Base-by-base conservation (phyloP, 202 grass and related monocot species). In the Bolboschoenoplectus hybrid region DNA sequence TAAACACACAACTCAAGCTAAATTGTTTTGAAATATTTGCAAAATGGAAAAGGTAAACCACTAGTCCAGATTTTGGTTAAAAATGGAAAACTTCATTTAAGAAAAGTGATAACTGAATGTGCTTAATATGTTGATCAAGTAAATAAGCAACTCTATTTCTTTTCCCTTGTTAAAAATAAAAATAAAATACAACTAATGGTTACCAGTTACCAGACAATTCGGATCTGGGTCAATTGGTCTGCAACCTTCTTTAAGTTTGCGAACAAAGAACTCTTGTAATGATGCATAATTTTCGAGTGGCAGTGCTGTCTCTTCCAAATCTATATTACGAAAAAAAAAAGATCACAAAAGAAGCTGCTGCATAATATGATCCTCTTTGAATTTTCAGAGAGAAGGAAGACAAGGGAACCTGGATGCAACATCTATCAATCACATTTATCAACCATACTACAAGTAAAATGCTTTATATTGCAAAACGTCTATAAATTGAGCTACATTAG, bases 161-260 rank as follows among this genome's bases (percentile, higher is more conserved):
- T 57, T 56, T 76, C 74, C 32, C 47, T 76, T 52, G 16, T 56
- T 78, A 5, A 40, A 45, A 58, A 51, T 3, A 58, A 39, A 10
- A 52, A 12, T 76, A 49, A 49, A 13, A 68, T 67, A 77, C 45
- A 85, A 80, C 71, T 89, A 80, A 51, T 82, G 85, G 92, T 91
- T 97, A 91, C 91, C 91, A 81, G 87, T 91, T 90, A 97, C 92
- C 92, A 94, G 89, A 80, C 91, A 94, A 63, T 93, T 93, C 66
- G 86, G 92, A 82, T 94, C 89, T 87, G 74, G 46, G 75, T 97
- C 86, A 60, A 94, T 88, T 81, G 91, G 86, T 67, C 95, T 89
- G 44, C 74, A 90, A 58, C 92, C 95, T 87, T 91, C 87, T 90
- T 87, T 97, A 50, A 97, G 95, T 63, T 89, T 70, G 72, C 88